phyloP scores from a whole-genome alignment of 108 stramenopile genomes.

The Skeletonema marinoi region DNA sequence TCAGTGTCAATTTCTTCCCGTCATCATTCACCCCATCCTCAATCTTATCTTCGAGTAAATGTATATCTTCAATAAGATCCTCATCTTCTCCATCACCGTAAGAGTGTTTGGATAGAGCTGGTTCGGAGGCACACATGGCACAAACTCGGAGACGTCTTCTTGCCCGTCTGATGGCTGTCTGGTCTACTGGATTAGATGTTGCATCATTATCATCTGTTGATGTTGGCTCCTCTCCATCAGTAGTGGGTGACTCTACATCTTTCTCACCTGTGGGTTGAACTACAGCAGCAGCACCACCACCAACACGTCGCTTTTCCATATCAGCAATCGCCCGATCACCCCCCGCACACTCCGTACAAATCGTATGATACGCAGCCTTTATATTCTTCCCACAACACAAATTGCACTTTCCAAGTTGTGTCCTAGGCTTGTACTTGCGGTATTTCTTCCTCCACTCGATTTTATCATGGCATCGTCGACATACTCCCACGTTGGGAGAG shows the following conservation, averaged over 20 bases:
- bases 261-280: not conserved
- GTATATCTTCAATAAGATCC: constrained; percentile 38
- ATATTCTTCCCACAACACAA: constrained; percentile 65
- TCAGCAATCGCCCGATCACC: constrained; percentile 54
- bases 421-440: constrained; percentile 90
- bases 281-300: not conserved
- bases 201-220: not conserved
- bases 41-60: constrained; percentile 38
- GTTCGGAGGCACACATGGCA: constrained; percentile 77
- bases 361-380: constrained; percentile 84
- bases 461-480: constrained; percentile 91
- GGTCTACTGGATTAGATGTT: not conserved
- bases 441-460: constrained; percentile 93
- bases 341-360: constrained; percentile 73
- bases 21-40: constrained; percentile 27
- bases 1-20: constrained; percentile 55
- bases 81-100: constrained; percentile 50
- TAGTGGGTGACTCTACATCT: constrained; percentile 3
- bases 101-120: constrained; percentile 69
- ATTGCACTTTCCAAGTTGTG: constrained; percentile 84
- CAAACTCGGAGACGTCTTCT: constrained; percentile 53
- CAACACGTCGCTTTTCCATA: constrained; percentile 40
- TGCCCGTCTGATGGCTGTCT: not conserved
- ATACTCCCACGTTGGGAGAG: constrained; percentile 88
- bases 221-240: constrained; percentile 2